These are phyloP conservation scores for Geotrichum fermentans DNA, from an alignment of 1,139 yeast genomes.

Conservation along the genomic window DNA sequence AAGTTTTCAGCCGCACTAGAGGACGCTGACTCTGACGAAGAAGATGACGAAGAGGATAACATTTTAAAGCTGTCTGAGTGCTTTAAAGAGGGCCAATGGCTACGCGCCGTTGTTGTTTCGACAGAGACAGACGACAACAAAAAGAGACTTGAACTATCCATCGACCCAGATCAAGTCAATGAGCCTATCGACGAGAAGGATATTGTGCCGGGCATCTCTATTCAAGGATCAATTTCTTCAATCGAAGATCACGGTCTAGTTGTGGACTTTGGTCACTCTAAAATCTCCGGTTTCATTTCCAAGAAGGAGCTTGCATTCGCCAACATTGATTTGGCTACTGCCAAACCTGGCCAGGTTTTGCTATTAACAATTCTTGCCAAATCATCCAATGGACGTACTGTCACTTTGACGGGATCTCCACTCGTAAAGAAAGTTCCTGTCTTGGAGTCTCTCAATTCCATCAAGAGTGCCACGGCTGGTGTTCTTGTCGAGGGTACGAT, in stretches of 20 bases:
- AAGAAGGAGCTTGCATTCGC: slow-evolving; percentile 51
- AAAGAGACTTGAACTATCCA: slow-evolving; percentile 64
- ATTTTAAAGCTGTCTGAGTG: slow-evolving; percentile 49
- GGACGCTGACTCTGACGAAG: slow-evolving; percentile 38
- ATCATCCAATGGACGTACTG: slow-evolving; percentile 51
- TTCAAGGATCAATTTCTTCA: slow-evolving; percentile 75
- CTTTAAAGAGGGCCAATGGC: slow-evolving; percentile 78
- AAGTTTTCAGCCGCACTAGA: slow-evolving; percentile 56
- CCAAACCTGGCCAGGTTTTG: slow-evolving; percentile 42
- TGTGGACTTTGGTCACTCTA: slow-evolving; percentile 56
- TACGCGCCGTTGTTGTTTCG: slow-evolving; percentile 63
- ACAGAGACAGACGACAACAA: slow-evolving; percentile 37
- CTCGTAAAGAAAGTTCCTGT: slow-evolving; percentile 43
- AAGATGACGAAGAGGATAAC: slow-evolving; percentile 34
- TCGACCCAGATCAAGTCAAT: slow-evolving; percentile 74
- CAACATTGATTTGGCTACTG: slow-evolving; percentile 35
- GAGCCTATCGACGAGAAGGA: slow-evolving; percentile 64
- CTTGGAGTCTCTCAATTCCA: slow-evolving; percentile 55
- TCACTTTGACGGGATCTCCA: slow-evolving; percentile 50
- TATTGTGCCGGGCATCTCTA: slow-evolving; percentile 52
- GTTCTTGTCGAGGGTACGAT: slow-evolving; percentile 69
- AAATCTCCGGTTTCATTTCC: slow-evolving; percentile 66
- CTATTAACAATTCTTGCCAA: slow-evolving; percentile 35
- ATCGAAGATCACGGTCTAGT: slow-evolving; percentile 90
- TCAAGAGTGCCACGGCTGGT: slow-evolving; percentile 84